Evolutionary conservation across 768 basidiomycete species (phyloP), one percentile per base, ranked within the genome.

Genomic region (Leccinum aurantiacum): DNA sequence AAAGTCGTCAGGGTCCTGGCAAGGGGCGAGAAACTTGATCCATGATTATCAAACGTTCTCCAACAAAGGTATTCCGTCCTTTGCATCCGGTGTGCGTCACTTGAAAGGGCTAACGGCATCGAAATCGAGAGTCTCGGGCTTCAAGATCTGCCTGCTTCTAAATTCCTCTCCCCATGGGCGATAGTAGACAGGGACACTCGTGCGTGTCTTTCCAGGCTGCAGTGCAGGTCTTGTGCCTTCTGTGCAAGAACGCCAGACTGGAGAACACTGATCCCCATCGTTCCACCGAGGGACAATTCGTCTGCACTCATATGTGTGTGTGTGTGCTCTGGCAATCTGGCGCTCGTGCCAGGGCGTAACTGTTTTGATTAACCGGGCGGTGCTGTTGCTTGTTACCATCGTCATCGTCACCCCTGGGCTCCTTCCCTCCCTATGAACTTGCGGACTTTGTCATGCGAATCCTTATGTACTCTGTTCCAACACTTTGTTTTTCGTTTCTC

Each of bases 21-120:
- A 2, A 84, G 91, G 13, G 91, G 91, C 33, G 91, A 93, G 80
- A 91, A 92, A 73, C 74, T 93, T 56, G 90, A 93, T 47, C 83
- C 73, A 3, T 75, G 64, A 67, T 7, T 25, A 3, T 50, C 17
- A 31, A 31, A 24, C 27, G 35, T 19, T 44, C 41, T 37, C 14
- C 8, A 5, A 17, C 49, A 63, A 65, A 66, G 64, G 70, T 70
- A 29, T 0, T 50, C 9, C 35, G 19, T 31, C 15, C 17, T 33
- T 53, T 8, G n/a, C 41, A 19, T 44, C 10, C n/a, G n/a, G n/a
- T n/a, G 9, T 11, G 41, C n/a, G n/a, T 44, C 41, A 44, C 4
- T 44, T 44, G 41, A 41, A 22, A 8, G 29, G 24, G 27, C 56
- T 60, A 5, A 69, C 35, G 11, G 9, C 37, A 15, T 15, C 15